A percentile compares a stretch with the other conserved stretches of the same genome.
Evolutionary conservation across 768 basidiomycete genomes (phyloP).

Genomic region (Pleurotus cornucopiae): DNA sequence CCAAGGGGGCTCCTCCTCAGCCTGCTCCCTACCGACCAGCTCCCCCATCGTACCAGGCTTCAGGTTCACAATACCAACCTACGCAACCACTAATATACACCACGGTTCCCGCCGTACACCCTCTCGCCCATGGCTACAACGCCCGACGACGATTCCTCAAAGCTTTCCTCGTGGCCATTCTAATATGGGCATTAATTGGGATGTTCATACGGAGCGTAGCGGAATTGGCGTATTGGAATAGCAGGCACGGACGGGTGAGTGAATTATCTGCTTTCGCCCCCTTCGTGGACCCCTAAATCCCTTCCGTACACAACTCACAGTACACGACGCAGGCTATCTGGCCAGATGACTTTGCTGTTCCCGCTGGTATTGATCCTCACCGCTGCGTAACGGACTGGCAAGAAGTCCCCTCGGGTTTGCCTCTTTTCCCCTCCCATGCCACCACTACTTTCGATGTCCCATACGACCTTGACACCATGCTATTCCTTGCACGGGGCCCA

Average conservation of each 20-base stretch:
- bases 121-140: background rate
- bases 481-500: slow-evolving; percentile 24
- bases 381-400: slow-evolving; percentile 11
- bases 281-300: background rate
- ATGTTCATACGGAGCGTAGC: slow-evolving; percentile 1
- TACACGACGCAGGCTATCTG: slow-evolving; percentile 4
- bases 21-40: background rate
- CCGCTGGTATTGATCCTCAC: background rate
- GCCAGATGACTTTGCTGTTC: slow-evolving; percentile 9
- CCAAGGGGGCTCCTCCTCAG: background rate
- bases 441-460: slow-evolving; percentile 14
- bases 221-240: slow-evolving; percentile 5
- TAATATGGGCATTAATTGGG: slow-evolving; percentile 4
- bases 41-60: slow-evolving; percentile 1
- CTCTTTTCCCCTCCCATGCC: slow-evolving; percentile 12
- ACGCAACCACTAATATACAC: background rate
- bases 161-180: slow-evolving; percentile 1
- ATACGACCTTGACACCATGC: slow-evolving; percentile 20
- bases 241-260: slow-evolving; percentile 5
- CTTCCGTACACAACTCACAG: background rate
- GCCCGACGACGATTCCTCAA: background rate
- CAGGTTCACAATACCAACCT: background rate
- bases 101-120: background rate
- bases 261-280: background rate
- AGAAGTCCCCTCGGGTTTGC: background rate